Evolutionary conservation across 2,329 filamentous ascomycete genomes (phyloP), one percentile per base, ranked within the genome.

Genomic region (Exophiala xenobiotica): DNA sequence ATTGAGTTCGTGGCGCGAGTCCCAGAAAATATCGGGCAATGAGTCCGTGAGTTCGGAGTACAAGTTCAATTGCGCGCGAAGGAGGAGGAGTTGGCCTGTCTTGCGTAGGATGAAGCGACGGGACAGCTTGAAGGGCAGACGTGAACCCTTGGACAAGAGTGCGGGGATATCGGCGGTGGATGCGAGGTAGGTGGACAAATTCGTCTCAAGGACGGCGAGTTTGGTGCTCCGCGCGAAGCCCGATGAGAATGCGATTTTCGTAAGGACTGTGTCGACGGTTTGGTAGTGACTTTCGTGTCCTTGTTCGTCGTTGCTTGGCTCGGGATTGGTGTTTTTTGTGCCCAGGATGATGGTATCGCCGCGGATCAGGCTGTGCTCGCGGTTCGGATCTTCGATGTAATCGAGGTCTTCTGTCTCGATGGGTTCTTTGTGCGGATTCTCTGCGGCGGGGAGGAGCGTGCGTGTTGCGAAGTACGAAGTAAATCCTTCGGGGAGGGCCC

Each of bases 11-110:
- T 93, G 87, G 43, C 84, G 81, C 61, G 82, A 87, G 68, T 99
- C 93, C 93, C 93, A 99, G 73, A 99, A 96, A 39, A 97, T 83
- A 70, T 99, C 93, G 0, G 93, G 93, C 14, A 97, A 78, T 14
- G 88, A 90, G 71, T 99, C 93, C 0, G 93, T 97, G 26, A 99
- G 81, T 70, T 97, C 93, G 1, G 90, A 95, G 74, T 97, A 97
- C 62, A 97, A 86, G 66, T 99, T 99, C 42, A 99, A 78, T 64
- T 96, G 90, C 1, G 92, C 92, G 40, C 93, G 86, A 45, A 97
- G 83, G 64, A 85, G 87, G 14, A 97, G 80, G 5, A 99, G 78
- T 69, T 97, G 90, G 54, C 93, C 93, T 0, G 93, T 97, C 71
- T 96, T 96, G 60, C 88, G 86, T 20, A 97, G 77, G 65, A 97